Base-by-base conservation (phyloP, 2,329 filamentous ascomycete species). In the Didymellaceae sp. region DNA sequence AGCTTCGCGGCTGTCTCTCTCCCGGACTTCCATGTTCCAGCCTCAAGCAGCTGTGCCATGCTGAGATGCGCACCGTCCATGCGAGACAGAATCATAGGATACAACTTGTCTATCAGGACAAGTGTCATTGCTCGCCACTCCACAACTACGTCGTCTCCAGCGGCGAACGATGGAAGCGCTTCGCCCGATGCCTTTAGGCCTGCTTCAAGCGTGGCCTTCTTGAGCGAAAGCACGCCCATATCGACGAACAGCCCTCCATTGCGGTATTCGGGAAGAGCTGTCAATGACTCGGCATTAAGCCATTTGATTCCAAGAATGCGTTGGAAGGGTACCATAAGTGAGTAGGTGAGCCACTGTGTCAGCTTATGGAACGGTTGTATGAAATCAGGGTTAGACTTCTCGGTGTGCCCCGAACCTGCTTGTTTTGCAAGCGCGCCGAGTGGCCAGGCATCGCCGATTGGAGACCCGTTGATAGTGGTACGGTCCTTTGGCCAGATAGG, bases 311-410 rank as follows among this genome's bases (percentile, higher is more conserved):
- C 84, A 63, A 96, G 85, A 17, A 96, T 74, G 58, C 86, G 89
- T 47, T 87, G 84, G 87, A 96, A 95, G 0, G 91, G 91, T 18
- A 91, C 87, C 89, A 95, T 95, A 47, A 97, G 82, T 2, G 91
- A 96, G 75, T 96, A 96, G 40, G 89, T 90, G 47, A 97, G 86
- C 92, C 92, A 97, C 73, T 96, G 91, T 0, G 91, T 95, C 26
- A 96, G 82, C 32, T 70, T 96, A 78, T 96, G 91, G 77, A 96
- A 96, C 0, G 91, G 91, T n/a, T 92, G 83, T 58, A 94, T 91
- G 55, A 79, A 85, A 68, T 91, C 87, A 86, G 86, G 89, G 0
- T 82, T 79, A 18, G 33, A 50, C 14, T 49, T 52, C 4, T 56
- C 45, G 6, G 10, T 9, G 14, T 18, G 25, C 8, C 58, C 83